phyloP scores from a whole-genome alignment of 2,329 filamentous ascomycete species.

The Epichloe festucae region DNA sequence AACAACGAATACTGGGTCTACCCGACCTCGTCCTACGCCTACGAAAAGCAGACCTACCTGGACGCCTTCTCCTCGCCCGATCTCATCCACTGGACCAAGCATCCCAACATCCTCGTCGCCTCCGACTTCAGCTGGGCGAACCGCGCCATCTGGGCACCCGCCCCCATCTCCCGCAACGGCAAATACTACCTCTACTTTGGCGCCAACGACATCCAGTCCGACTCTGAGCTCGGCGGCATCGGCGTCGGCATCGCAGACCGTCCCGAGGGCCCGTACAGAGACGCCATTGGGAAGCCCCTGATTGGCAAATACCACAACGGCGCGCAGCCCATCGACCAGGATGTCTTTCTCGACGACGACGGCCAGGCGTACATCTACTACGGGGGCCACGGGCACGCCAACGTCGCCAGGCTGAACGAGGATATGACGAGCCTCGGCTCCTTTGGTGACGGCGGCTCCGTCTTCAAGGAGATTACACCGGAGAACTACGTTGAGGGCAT shows the following conservation, averaged over 20 bases:
- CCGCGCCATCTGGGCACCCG: slow-evolving; percentile 34
- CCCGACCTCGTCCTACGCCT: slow-evolving; percentile 30
- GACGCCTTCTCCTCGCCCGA: slow-evolving; percentile 38
- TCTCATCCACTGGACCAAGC: slow-evolving; percentile 34
- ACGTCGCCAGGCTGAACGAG: slow-evolving; percentile 28
- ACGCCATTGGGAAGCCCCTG: slow-evolving; percentile 22
- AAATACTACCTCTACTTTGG: slow-evolving; percentile 38
- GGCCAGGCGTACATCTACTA: slow-evolving; percentile 30
- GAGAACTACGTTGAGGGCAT: too few species aligned
- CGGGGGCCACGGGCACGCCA: slow-evolving; percentile 24
- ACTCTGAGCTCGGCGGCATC: slow-evolving; percentile 25
- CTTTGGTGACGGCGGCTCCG: slow-evolving; percentile 23
- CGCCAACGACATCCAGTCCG: slow-evolving; percentile 31
- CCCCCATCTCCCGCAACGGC: slow-evolving; percentile 28
- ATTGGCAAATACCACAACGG: slow-evolving; percentile 27
- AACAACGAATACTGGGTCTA: slow-evolving; percentile 33
- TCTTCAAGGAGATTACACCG: too few species aligned
- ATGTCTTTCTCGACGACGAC: slow-evolving; percentile 28
- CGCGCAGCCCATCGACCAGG: slow-evolving; percentile 31
- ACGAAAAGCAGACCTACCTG: slow-evolving; percentile 34
- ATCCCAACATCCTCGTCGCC: slow-evolving; percentile 27
- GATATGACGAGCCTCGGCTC: slow-evolving; percentile 29
- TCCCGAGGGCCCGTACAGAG: slow-evolving; percentile 23
- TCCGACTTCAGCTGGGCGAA: slow-evolving; percentile 26
- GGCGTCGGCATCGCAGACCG: slow-evolving; percentile 21